Evolutionary conservation across 202 grass and related monocot genomes (phyloP), one percentile per base, ranked within the genome.

Genomic region (Digitaria exilis): DNA sequence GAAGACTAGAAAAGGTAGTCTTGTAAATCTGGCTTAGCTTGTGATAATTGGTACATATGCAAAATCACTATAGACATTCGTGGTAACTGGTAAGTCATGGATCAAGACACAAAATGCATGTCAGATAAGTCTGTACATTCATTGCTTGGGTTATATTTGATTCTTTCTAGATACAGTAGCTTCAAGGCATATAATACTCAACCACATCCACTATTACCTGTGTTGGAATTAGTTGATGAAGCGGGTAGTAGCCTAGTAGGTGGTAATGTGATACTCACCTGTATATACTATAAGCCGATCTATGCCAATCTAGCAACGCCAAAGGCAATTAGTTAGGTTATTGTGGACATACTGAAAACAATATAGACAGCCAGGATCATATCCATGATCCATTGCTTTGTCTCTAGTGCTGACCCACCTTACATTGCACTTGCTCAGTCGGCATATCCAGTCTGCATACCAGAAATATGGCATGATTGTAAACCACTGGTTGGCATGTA

Each of bases 351-450:
- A 52, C 18, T 45, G 43, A 73, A 63, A 39, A 46, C 76, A 44
- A 35, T 42, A 52, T 18, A 21, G 45, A 65, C 31, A 62, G 64
- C 52, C 61, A 65, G 71, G 24, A 42, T 51, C 59, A 31, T 64
- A 0, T 65, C 34, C 12, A 54, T 54, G 44, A 73, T 65, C 56
- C 58, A 56, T 46, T 25, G 21, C 2, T 76, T 41, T 77, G 25
- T 22, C 50, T 77, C 24, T 77, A 42, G 30, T 84, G 35, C 19
- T 73, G 26, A 22, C 34, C 45, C 35, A 65, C 58, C 35, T 73
- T 82, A 43, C 17, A 76, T 70, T 41, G 12, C 34, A 41, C 80
- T 69, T 46, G 18, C 32, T 61, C 54, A 77, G 54, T 86, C 46
- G 55, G 57, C 67, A 45, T 70, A 59, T 52, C 31, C 22, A 24